Percentiles rank a stretch among this genome's conserved stretches.
Evolutionary conservation across 768 basidiomycete species (phyloP).

Genomic region (Leccinum subgranulosum): DNA sequence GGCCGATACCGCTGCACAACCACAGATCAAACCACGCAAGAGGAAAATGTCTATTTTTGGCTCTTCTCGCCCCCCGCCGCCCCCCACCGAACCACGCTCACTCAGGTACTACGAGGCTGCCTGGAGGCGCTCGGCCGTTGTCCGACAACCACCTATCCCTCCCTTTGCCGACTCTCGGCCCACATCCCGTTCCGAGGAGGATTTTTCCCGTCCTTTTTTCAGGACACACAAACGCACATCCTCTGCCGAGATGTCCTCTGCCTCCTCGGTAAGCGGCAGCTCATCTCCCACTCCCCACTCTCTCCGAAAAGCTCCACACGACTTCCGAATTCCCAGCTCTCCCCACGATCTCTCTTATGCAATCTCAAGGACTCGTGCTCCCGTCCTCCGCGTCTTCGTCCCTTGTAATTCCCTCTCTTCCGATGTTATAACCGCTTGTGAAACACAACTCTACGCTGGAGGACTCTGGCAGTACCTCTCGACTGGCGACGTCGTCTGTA

Average conservation of each 20-base stretch:
- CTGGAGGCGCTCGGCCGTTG: slow-evolving; percentile 43
- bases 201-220: slow-evolving; percentile 32
- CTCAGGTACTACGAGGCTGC: slow-evolving; percentile 44
- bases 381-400: slow-evolving; percentile 70
- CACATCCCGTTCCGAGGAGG: slow-evolving; percentile 39
- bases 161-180: slow-evolving; percentile 23
- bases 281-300: slow-evolving; percentile 21
- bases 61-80: slow-evolving; percentile 35
- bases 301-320: slow-evolving; percentile 10
- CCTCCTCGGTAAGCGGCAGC: slow-evolving; percentile 32
- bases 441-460: slow-evolving; percentile 62
- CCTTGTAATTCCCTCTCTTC: slow-evolving; percentile 57
- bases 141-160: not conserved
- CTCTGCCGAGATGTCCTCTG: slow-evolving; percentile 44
- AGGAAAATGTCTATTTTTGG: slow-evolving; percentile 40
- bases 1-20: slow-evolving; percentile 5
- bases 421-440: slow-evolving; percentile 51
- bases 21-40: slow-evolving; percentile 15
- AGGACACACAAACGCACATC: slow-evolving; percentile 40
- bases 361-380: slow-evolving; percentile 61
- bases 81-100: slow-evolving; percentile 42
- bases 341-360: slow-evolving; percentile 66
- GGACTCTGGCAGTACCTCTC: slow-evolving; percentile 77
- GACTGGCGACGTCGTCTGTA: slow-evolving; percentile 74
- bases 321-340: slow-evolving; percentile 24